These are phyloP conservation scores for Backusella liffmaniae DNA, from an alignment of 192 early-diverging fungal species.

Conservation along the genomic window DNA sequence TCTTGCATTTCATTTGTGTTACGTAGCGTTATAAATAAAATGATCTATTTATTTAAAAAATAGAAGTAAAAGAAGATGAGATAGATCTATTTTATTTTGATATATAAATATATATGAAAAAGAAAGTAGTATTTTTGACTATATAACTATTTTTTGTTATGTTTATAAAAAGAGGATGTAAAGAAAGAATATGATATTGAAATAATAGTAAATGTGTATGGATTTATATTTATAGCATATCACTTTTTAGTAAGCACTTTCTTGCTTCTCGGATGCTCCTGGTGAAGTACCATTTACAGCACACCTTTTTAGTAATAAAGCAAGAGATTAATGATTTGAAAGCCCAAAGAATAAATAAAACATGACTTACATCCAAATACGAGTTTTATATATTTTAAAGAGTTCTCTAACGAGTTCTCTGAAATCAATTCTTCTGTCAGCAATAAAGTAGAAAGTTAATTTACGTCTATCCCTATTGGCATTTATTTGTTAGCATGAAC, in stretches of 20 bases:
- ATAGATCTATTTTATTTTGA: not conserved
- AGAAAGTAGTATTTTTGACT: not conserved
- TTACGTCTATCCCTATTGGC: constrained; percentile 84
- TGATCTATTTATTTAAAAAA: not conserved
- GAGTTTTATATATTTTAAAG: constrained; percentile 97
- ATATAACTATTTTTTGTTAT: not conserved
- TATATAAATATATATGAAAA: not conserved
- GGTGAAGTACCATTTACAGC: not conserved
- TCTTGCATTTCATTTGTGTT: not conserved
- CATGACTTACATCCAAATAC: constrained; percentile 87
- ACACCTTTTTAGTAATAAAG: not conserved
- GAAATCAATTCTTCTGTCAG: constrained; percentile 94
- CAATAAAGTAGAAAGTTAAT: constrained; percentile 95
- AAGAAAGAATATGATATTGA: not conserved
- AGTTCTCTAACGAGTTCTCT: constrained; percentile 93
- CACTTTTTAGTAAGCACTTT: not conserved
- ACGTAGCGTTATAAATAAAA: not conserved
- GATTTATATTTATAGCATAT: not conserved
- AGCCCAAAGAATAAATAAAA: not conserved
- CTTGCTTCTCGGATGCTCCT: not conserved
- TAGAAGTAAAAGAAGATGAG: not conserved
- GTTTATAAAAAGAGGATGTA: not conserved
- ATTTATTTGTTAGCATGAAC: constrained; percentile 10
- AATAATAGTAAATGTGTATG: not conserved
- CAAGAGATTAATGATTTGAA: not conserved